Evolutionary conservation across 2,329 filamentous ascomycete species (phyloP), one percentile per base, ranked within the genome.

Genomic region (Phyllosticta citribraziliensis): DNA sequence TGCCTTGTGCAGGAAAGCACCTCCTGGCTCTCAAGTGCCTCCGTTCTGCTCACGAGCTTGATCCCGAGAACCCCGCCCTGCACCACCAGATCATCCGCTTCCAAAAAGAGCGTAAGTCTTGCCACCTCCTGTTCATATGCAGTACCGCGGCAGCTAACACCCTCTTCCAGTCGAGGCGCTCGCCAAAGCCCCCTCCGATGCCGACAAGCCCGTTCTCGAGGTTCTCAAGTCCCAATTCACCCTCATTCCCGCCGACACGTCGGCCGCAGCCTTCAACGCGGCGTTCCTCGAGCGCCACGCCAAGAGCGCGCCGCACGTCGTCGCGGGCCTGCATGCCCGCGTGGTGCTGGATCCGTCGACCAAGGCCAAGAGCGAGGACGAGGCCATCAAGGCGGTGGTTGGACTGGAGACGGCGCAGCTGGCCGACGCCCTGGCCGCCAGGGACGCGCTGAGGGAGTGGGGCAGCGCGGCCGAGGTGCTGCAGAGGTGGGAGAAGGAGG

Each of bases 1-100:
- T 63, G 63, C 61, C 65, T 65, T 20, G 74, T 50, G 54, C 68
- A 93, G 92, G 85, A 71, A 97, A 97, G 78, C 91, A 89, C 69
- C 77, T 96, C 52, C 87, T 96, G 63, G 93, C 94, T 0, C 81
- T 97, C 63, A 89, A 90, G 69, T 96, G 90, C 74, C 82, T 99
- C 59, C 84, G 89, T 56, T 86, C 89, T 19, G 86, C 90, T 27
- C 77, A 84, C 60, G 79, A 81, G 2, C 79, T 97, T 35, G 86
- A 94, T 64, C 73, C 85, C 2, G 79, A 84, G 54, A 81, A 91
- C 68, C 82, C 89, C 11, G 84, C 82, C 65, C 82, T 93, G n/a
- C 86, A 92, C 70, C 84, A 91, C 69, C 89, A 94, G 72, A 79
- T 82, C 30, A 78, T 87, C 52, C 82, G 84, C 62, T 87, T 97